Evolutionary conservation across 495 filamentous ascomycete genomes (phyloP), one percentile per base, ranked within the genome.

Genomic region (Tuber melanosporum): DNA sequence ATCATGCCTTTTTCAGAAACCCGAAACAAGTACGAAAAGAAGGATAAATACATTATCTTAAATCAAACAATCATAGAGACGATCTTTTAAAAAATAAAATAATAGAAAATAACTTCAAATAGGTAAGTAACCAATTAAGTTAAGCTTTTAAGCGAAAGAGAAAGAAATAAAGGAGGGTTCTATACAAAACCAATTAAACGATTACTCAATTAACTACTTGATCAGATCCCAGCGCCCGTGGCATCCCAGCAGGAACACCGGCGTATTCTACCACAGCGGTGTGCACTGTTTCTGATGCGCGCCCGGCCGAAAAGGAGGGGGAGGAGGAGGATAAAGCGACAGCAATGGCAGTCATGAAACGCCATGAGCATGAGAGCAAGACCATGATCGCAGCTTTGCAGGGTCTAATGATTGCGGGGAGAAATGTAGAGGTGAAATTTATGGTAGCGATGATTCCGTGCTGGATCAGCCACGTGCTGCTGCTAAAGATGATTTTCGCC

Each of bases 381-480:
- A 22, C 71, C 26, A 69, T n/a, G 49, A 41, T 57, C 45, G 41
- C 12, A 20, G 62, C n/a, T 9, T 22, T 70, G 14, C n/a, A 52
- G 19, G 69, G 41, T 39, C 42, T 19, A 77, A 52, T 12, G 43
- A 39, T 32, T 3, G 39, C 19, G 76, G 75, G 22, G 71, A 57
- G 17, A 73, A 78, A n/a, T 73, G 73, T 19, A 71, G 78, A 42
- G 73, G 62, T 77, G 74, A 69, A 57, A 52, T 36, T 36, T 17
- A 66, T 17, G 12, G 26, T 36, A 1, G 57, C 26, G 14, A 36
- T 66, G 26, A 32, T 32, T 36, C 26, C 57, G 26, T 36, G 57
- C 14, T 66, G 57, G 57, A 66, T 36, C 57, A 66, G 32, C 57
- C 57, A 66, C 4, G 57, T 3, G 52, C n/a, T 32, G 57, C 57